Evolutionary conservation across 1,284 basidiomycete genomes (phyloP).

Genomic region (Microbotryum lychnidis-dioicae): DNA sequence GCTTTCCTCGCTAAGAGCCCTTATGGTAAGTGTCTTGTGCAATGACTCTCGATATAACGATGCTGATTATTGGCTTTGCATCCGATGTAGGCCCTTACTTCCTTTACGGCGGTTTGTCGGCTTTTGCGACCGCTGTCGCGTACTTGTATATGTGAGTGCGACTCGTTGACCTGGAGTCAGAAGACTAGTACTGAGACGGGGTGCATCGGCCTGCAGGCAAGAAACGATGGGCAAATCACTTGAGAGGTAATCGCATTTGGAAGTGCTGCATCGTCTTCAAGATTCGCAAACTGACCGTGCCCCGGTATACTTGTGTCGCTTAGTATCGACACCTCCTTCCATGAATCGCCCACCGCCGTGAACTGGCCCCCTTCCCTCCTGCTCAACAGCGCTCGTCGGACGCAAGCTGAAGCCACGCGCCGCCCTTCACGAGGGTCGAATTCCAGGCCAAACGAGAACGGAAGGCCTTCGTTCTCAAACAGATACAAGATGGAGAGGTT

Average conservation of each 20-base stretch:
- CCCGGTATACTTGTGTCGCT: neutral
- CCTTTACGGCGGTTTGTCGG: constrained; percentile 7
- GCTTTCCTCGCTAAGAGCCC: constrained; percentile 46
- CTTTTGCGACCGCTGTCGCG: neutral
- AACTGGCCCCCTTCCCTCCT: neutral
- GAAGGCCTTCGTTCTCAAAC: too few relatives aligned
- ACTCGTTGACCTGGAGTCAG: too few relatives aligned
- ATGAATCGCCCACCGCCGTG: neutral
- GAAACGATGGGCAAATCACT: constrained; percentile 15
- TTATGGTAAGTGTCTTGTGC: constrained; percentile 46
- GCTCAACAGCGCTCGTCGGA: too few relatives aligned
- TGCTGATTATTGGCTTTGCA: neutral
- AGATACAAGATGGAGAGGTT: too few relatives aligned
- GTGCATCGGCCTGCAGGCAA: neutral
- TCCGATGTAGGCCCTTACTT: neutral
- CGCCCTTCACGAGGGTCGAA: too few relatives aligned
- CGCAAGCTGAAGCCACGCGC: too few relatives aligned
- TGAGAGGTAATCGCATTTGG: constrained; percentile 5
- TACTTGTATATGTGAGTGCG: constrained; percentile 2
- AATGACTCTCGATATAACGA: neutral
- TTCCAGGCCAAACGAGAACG: too few relatives aligned
- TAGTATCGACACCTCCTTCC: constrained; percentile 14
- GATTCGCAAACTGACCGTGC: too few relatives aligned
- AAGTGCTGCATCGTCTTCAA: neutral
- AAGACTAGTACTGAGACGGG: too few relatives aligned